A percentile compares a stretch with the other conserved stretches of the same genome.
phyloP scores from a whole-genome alignment of 1,284 basidiomycete species.

The Irpex sp. region DNA sequence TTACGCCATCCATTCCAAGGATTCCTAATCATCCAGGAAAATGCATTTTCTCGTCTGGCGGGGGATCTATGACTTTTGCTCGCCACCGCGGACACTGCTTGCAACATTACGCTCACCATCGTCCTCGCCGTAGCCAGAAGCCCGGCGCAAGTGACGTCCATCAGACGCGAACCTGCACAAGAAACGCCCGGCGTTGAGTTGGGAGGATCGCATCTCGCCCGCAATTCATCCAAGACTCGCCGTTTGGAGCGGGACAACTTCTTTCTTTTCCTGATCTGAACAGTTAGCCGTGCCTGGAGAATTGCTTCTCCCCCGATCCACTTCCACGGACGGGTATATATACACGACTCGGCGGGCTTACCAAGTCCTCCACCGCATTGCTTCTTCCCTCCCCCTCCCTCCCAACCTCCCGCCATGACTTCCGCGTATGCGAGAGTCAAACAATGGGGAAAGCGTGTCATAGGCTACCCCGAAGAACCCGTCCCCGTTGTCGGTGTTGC shows the following conservation, averaged over 20 bases:
- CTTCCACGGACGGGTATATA: constrained; percentile 1
- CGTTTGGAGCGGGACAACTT: background rate
- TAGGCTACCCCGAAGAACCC: constrained; percentile 54
- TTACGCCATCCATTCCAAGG: constrained; percentile 8
- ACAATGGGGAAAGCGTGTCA: constrained; percentile 49
- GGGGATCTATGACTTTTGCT: background rate
- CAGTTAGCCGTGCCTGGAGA: constrained; percentile 31
- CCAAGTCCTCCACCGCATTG: background rate
- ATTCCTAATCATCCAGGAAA: background rate
- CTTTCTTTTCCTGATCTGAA: background rate
- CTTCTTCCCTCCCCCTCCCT: constrained; percentile 2
- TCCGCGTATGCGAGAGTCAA: constrained; percentile 31
- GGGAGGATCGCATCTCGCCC: background rate
- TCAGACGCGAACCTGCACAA: background rate
- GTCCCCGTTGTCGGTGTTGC: constrained; percentile 51
- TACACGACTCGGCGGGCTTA: background rate
- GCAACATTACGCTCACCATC: background rate
- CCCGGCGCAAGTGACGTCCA: background rate
- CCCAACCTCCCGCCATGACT: constrained; percentile 5
- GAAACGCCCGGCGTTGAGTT: background rate
- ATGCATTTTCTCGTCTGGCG: background rate
- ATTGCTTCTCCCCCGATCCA: constrained; percentile 5
- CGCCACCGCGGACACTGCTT: background rate
- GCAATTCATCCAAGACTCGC: background rate
- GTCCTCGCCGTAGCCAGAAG: background rate